Percentiles rank a stretch among this genome's conserved stretches.
Conservation (phyloP, 805 yeast species). For the Kodamaea hsintzibuensis region DNA sequence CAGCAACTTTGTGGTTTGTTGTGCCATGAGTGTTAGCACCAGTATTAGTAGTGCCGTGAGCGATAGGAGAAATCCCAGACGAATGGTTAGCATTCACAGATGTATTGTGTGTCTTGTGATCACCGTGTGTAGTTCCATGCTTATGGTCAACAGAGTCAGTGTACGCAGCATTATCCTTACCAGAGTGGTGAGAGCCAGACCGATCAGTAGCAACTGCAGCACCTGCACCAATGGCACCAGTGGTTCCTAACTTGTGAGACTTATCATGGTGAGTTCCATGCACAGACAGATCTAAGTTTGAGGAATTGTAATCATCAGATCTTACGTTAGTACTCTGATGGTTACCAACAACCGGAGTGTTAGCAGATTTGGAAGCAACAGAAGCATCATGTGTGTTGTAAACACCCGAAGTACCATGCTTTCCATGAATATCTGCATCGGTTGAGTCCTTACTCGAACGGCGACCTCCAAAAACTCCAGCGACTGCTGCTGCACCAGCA, state of each 20-base stretch:
- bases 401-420: not conserved
- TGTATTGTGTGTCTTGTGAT: not conserved
- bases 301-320: not conserved
- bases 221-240: slow-evolving; percentile 10
- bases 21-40: too few relatives aligned
- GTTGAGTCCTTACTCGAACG: not conserved
- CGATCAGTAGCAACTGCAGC: not conserved
- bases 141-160: not conserved
- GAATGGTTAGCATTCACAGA: too few relatives aligned
- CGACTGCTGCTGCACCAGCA: slow-evolving; percentile 7
- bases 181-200: not conserved
- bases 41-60: too few relatives aligned
- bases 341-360: too few relatives aligned
- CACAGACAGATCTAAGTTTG: not conserved
- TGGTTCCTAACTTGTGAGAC: not conserved
- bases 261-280: not conserved
- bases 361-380: not conserved
- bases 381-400: not conserved
- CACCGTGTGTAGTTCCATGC: too few relatives aligned
- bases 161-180: not conserved
- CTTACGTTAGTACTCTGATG: too few relatives aligned
- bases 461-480: not conserved
- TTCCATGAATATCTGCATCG: not conserved
- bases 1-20: not conserved
- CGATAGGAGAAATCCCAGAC: too few relatives aligned